Base-by-base conservation (phyloP, 225 moss, liverwort and hornwort genomes). In the Takakia lepidozioides region DNA sequence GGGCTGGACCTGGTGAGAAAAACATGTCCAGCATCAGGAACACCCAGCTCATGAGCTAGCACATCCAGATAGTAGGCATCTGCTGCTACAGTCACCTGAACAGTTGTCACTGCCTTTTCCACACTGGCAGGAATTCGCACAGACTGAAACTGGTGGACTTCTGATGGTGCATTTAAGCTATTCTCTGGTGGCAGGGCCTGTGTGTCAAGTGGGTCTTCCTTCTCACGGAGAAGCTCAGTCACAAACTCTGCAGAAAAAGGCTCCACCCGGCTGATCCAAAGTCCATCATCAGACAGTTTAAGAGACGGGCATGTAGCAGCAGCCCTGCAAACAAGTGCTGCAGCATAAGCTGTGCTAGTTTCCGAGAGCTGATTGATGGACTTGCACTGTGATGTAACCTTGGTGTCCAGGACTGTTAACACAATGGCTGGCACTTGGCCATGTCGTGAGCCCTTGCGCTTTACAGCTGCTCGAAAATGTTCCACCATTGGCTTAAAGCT, bases 381-480 rank as follows among this genome's bases (percentile, higher is more conserved):
- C 58, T 87, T 98, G 50, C 91, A 98, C 42, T 85, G 75, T 4
- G 80, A 82, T 24, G 63, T 71, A 37, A 98, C 74, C 67, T 91
- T 98, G 59, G 82, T 80, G 60, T 98, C 91, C 54, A 91, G 52
- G n/a, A 85, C 62, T 22, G 82, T 67, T 38, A 98, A 48, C 27
- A 80, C 91, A 32, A 78, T 56, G 22, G 75, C 71, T 17, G 98
- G 52, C 45, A 98, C 85, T 68, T 83, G 85, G 25, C 87, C 87
- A 45, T 58, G 68, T 59, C 80, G 58, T 25, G 67, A 27, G 24
- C 73, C 83, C 61, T 68, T 54, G 23, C 80, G 69, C 47, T 70
- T 76, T 43, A 91, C 63, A 21, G 98, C 85, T 54, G 72, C 71
- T 63, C 80, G 83, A 50, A 98, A 98, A 60, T 98, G 98, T 43